Evolutionary conservation across 768 basidiomycete species (phyloP).

Genomic region (Hydnum rufescens): DNA sequence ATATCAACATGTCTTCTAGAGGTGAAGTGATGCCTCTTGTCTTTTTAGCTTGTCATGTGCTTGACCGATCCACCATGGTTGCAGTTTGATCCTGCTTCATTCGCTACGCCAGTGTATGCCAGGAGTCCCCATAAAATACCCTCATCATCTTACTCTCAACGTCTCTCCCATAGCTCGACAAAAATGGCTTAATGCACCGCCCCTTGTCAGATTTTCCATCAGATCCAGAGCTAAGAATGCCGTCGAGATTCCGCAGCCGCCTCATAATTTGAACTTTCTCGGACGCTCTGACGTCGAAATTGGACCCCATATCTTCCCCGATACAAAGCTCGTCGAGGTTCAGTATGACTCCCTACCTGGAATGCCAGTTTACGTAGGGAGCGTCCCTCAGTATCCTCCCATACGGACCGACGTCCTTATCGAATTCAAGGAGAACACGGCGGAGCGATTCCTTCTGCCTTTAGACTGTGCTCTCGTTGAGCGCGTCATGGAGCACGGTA

Average conservation of each 20-base stretch:
- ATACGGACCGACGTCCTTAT: slow-evolving; percentile 8
- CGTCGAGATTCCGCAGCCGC: slow-evolving; percentile 34
- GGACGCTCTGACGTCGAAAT: slow-evolving; percentile 54
- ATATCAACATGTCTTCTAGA: no score
- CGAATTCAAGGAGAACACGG: slow-evolving; percentile 11
- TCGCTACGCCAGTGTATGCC: slow-evolving; percentile 51
- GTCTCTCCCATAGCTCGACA: not conserved
- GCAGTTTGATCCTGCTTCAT: slow-evolving; percentile 40
- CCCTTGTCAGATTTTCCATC: slow-evolving; percentile 53
- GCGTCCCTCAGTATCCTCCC: not conserved
- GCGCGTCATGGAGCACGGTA: not conserved
- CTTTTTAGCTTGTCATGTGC: no score
- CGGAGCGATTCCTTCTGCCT: slow-evolving; percentile 9
- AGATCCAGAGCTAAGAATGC: slow-evolving; percentile 40
- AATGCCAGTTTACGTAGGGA: not conserved
- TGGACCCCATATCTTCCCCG: slow-evolving; percentile 52
- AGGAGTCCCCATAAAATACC: slow-evolving; percentile 12
- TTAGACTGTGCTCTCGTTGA: slow-evolving; percentile 7
- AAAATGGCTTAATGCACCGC: not conserved
- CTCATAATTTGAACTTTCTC: slow-evolving; percentile 42
- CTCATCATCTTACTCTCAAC: not conserved
- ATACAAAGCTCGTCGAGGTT: slow-evolving; percentile 54
- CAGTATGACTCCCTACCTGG: slow-evolving; percentile 24
- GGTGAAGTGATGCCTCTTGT: no score
- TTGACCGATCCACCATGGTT: no score